A percentile compares a stretch with the other conserved stretches of the same genome.
Conservation (phyloP, 176 grass and related monocot species). For the Eragrostis nindensis region DNA sequence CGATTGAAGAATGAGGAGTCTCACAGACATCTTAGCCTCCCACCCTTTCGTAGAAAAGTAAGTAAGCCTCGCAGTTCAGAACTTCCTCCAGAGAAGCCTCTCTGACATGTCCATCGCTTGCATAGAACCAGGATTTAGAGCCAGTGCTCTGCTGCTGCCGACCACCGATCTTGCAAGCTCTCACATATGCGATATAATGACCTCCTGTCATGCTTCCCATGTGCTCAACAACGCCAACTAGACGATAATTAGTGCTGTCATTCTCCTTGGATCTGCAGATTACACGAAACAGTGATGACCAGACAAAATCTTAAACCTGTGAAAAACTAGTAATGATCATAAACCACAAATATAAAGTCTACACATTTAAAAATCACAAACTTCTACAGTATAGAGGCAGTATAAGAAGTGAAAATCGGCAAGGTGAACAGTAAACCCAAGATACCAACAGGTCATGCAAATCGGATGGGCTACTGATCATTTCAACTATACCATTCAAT, state of each 20-base stretch:
- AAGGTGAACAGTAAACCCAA: conserved; percentile 23
- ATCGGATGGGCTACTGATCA: background rate
- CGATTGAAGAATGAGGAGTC: background rate
- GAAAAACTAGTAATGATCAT: conserved; percentile 2
- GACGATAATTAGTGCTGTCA: conserved; percentile 53
- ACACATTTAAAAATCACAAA: background rate
- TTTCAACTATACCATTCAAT: conserved; percentile 3
- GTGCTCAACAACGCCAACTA: conserved; percentile 84
- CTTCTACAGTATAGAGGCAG: background rate
- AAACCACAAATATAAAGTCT: conserved; percentile 11
- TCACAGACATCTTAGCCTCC: conserved; percentile 17
- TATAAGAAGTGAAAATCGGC: background rate
- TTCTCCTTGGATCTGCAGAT: conserved; percentile 64
- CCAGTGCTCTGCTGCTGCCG: conserved; percentile 29
- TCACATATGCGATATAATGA: conserved; percentile 81
- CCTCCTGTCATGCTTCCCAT: conserved; percentile 68
- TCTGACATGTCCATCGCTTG: conserved; percentile 59
- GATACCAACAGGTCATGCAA: conserved; percentile 5
- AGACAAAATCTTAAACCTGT: conserved; percentile 15
- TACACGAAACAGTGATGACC: conserved; percentile 23
- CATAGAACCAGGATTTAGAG: conserved; percentile 66
- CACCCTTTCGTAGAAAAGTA: conserved; percentile 74
- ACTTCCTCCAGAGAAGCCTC: conserved; percentile 66
- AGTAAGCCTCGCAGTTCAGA: conserved; percentile 65
- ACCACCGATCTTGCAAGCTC: conserved; percentile 55